Evolutionary conservation across 306 rosid species (phyloP).

Genomic region (Oemleria cerasiformis): DNA sequence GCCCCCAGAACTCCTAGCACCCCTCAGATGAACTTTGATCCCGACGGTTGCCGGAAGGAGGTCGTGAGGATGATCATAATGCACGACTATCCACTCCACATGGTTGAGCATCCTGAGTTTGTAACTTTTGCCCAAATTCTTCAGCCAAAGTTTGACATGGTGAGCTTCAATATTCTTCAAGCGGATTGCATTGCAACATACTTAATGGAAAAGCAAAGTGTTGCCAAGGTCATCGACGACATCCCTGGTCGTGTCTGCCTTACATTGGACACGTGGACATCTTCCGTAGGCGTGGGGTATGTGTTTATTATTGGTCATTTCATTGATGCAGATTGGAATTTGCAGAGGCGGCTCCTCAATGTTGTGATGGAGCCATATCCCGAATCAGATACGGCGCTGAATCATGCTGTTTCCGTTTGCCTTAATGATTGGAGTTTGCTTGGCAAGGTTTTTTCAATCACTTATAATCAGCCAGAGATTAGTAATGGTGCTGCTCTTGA

Average conservation of each 20-base stretch:
- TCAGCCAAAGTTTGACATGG: slow-evolving; percentile 89
- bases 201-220: slow-evolving; percentile 67
- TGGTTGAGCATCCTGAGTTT: slow-evolving; percentile 95
- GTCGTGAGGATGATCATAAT: slow-evolving; percentile 93
- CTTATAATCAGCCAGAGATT: slow-evolving; percentile 43
- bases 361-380: slow-evolving; percentile 96
- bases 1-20: slow-evolving; percentile 50
- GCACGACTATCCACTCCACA: slow-evolving; percentile 97
- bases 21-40: slow-evolving; percentile 64
- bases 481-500: slow-evolving; percentile 45
- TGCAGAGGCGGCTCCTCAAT: slow-evolving; percentile 78
- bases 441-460: slow-evolving; percentile 74
- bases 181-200: slow-evolving; percentile 93
- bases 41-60: slow-evolving; percentile 81
- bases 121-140: slow-evolving; percentile 80
- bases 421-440: slow-evolving; percentile 87
- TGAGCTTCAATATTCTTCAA: slow-evolving; percentile 84
- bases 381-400: slow-evolving; percentile 65
- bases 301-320: slow-evolving; percentile 84
- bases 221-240: slow-evolving; percentile 57
- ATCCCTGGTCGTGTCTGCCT: slow-evolving; percentile 85
- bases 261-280: slow-evolving; percentile 79
- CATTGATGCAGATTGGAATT: slow-evolving; percentile 86
- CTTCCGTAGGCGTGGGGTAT: slow-evolving; percentile 74
- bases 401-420: slow-evolving; percentile 87